Conservation (phyloP, 805 yeast genomes). For the Yarrowia osloensis region DNA sequence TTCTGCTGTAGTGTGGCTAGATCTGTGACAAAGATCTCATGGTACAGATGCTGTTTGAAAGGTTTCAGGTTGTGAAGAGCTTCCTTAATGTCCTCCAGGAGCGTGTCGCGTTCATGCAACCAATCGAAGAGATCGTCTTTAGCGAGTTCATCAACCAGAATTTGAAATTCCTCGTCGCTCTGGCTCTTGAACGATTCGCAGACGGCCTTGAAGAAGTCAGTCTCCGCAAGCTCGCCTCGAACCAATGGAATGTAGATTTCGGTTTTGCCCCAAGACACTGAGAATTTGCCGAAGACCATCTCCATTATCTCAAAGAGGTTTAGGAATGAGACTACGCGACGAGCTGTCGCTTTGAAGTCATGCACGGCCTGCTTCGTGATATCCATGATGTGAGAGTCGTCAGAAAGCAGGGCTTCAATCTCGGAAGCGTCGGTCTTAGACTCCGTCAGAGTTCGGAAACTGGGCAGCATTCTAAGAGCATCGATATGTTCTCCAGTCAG, state of each 20-base stretch:
- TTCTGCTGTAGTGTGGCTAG: constrained; percentile 41
- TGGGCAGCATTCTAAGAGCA: constrained; percentile 44
- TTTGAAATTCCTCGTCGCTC: background rate
- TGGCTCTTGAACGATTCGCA: background rate
- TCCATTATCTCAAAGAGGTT: constrained; percentile 5
- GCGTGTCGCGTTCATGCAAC: background rate
- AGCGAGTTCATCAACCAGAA: background rate
- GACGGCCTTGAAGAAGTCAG: background rate
- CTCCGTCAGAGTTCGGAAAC: constrained; percentile 41
- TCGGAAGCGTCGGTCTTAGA: constrained; percentile 36
- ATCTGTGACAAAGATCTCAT: constrained; percentile 50
- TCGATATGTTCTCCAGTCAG: constrained; percentile 34
- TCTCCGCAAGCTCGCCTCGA: background rate
- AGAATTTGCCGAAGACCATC: background rate
- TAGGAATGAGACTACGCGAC: constrained; percentile 1
- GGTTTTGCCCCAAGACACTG: background rate
- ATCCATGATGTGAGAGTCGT: constrained; percentile 25
- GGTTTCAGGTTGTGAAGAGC: constrained; percentile 12
- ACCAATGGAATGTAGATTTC: constrained; percentile 6
- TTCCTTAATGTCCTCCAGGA: background rate
- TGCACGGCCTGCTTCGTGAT: constrained; percentile 31
- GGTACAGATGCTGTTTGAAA: constrained; percentile 40
- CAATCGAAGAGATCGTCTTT: constrained; percentile 7
- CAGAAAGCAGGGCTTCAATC: constrained; percentile 32
- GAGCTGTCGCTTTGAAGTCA: constrained; percentile 33